Evolutionary conservation across 2,329 filamentous ascomycete genomes (phyloP).

Genomic region (Didymella glomerata): DNA sequence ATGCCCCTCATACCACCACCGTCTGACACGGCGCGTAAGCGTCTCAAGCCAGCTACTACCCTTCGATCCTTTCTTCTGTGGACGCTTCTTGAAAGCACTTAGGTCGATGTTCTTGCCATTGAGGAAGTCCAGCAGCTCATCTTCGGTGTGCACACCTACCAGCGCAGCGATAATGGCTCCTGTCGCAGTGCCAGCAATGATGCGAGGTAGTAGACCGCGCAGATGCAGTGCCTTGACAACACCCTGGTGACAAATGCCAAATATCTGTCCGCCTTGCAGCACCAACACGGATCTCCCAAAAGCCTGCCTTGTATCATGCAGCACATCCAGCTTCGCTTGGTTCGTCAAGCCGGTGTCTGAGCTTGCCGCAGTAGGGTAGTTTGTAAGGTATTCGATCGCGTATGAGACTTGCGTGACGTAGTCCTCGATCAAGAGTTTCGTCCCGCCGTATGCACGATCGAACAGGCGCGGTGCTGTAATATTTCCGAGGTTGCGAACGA

Average conservation of each 20-base stretch:
- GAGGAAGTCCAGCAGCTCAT: conserved; percentile 80
- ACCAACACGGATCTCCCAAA: conserved; percentile 88
- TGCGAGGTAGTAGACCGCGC: conserved; percentile 81
- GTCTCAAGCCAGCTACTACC: conserved; percentile 61
- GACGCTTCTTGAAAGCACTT: conserved; percentile 71
- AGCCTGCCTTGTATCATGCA: conserved; percentile 86
- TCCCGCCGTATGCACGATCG: conserved; percentile 85
- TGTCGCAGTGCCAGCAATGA: conserved; percentile 90
- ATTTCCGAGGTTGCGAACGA: conserved; percentile 87
- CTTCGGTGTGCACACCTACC: conserved; percentile 85
- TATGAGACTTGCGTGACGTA: conserved; percentile 87
- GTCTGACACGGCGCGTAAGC: conserved; percentile 69
- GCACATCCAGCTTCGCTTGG: conserved; percentile 82
- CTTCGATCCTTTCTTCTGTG: conserved; percentile 31
- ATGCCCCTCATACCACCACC: conserved; percentile 80
- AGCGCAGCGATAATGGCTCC: conserved; percentile 89
- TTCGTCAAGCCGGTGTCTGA: conserved; percentile 66
- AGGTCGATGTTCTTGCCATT: conserved; percentile 83
- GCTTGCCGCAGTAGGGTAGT: conserved; percentile 65
- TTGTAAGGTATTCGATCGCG: conserved; percentile 78
- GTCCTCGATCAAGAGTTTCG: conserved; percentile 89
- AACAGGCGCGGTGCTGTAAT: conserved; percentile 84
- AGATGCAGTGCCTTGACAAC: conserved; percentile 88
- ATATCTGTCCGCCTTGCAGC: conserved; percentile 88
- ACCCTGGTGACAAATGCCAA: conserved; percentile 88